Evolutionary conservation across 176 grass and related monocot species (phyloP).

Genomic region (Bolboschoenus planiculmis): DNA sequence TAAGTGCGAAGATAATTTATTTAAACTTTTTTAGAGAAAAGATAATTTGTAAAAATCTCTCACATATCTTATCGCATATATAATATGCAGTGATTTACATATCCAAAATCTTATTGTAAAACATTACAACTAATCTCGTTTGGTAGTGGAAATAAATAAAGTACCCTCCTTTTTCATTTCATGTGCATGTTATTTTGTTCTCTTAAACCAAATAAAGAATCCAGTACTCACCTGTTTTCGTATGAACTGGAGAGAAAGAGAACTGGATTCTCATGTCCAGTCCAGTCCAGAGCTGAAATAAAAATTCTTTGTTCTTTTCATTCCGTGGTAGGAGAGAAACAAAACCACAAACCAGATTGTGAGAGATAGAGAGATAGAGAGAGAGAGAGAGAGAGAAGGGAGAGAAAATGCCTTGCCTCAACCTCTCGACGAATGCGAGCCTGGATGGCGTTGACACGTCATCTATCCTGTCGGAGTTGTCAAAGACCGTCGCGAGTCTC

Average conservation of each 20-base stretch:
- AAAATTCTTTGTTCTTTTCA: neutral
- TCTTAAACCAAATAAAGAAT: no score
- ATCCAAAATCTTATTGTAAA: no score
- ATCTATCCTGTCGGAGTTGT: constrained; percentile 56
- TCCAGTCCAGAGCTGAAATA: neutral
- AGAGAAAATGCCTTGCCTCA: constrained; percentile 72
- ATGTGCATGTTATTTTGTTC: no score
- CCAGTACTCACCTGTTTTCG: no score
- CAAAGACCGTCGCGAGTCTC: constrained; percentile 60
- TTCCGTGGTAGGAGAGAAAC: neutral
- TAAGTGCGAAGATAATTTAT: no score
- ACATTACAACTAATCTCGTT: no score
- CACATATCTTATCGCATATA: no score
- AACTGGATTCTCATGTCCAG: neutral
- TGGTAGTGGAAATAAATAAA: no score
- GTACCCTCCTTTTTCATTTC: no score
- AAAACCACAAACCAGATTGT: neutral
- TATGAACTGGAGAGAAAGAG: neutral
- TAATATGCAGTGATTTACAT: no score
- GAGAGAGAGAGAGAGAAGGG: neutral
- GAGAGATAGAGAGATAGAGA: neutral
- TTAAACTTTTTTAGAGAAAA: no score
- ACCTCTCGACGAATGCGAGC: constrained; percentile 77
- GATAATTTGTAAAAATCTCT: no score
- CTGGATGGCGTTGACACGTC: constrained; percentile 78